Evolutionary conservation across 1,284 basidiomycete species (phyloP), one percentile per base, ranked within the genome.

Genomic region (Boletus sp.): DNA sequence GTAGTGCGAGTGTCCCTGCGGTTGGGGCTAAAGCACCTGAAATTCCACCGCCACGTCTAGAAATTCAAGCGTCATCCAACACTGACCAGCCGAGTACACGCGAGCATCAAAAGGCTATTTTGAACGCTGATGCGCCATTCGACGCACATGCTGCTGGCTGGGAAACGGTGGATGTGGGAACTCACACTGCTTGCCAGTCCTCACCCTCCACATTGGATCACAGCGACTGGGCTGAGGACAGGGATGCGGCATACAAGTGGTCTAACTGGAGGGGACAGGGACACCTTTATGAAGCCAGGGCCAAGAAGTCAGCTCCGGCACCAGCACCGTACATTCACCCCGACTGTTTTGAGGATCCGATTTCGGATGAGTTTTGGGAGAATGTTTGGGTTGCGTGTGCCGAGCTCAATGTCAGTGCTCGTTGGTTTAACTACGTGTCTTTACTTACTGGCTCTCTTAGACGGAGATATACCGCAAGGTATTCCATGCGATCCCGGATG

Each of bases 381-480:
- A 76, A 88, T 53, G 78, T 90, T 37, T 97, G 94, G 94, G 75
- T 90, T 5, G 83, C 90, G 5, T 81, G 80, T 44, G 91, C 91
- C 2, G 80, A 82, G 38, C 84, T 91, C 60, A 95, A 94, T 62
- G 90, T 92, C 46, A 56, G 86, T 72, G n/a, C 33, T 47, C 40
- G 42, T 51, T 33, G 12, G 22, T 44, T 53, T 45, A 25, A 5
- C 45, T 36, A 27, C 20, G 34, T 45, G 30, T 58, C 19, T 57
- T 32, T 43, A 44, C 52, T 50, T 16, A 37, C 16, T 19, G 30
- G 43, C 49, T 14, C 49, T 22, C 61, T 41, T 52, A 95, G 88
- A 97, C 94, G 51, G 90, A 94, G 65, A 91, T 95, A 53, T 95
- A 82, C 71, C 84, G 92, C 48, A 94, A 90, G 65, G 92, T 96